Conservation (phyloP, 2,329 filamentous ascomycete species). For the Talaromyces sp. region DNA sequence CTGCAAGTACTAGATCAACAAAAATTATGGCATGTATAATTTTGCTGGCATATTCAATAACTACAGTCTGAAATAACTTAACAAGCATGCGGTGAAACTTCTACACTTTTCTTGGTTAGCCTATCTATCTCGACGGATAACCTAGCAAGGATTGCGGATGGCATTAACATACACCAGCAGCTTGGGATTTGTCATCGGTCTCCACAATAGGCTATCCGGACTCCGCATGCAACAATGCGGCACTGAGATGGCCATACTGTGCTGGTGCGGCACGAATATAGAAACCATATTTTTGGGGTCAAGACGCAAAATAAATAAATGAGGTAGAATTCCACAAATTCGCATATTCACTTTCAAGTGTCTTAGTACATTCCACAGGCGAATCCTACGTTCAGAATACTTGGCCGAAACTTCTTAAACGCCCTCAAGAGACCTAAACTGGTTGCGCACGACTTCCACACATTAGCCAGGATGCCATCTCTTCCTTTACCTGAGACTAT, state of each 20-base stretch:
- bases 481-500: conserved; percentile 10
- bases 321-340: not conserved
- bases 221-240: not conserved
- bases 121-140: not conserved
- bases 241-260: not conserved
- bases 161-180: too few relatives aligned
- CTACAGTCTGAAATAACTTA: not conserved
- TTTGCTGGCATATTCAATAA: too few relatives aligned
- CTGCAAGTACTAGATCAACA: too few relatives aligned
- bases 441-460: not conserved
- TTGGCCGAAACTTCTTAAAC: conserved; percentile 1
- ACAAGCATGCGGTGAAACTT: not conserved
- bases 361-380: not conserved
- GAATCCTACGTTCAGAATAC: not conserved
- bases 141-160: not conserved
- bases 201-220: not conserved
- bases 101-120: not conserved
- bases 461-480: conserved; percentile 4
- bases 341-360: not conserved
- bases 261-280: not conserved
- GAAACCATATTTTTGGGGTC: not conserved
- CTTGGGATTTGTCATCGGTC: not conserved
- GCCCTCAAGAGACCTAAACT: not conserved
- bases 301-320: not conserved
- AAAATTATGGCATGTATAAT: not conserved